phyloP scores from a whole-genome alignment of 2,329 filamentous ascomycete species.

The Decorospora gaudefroyi region DNA sequence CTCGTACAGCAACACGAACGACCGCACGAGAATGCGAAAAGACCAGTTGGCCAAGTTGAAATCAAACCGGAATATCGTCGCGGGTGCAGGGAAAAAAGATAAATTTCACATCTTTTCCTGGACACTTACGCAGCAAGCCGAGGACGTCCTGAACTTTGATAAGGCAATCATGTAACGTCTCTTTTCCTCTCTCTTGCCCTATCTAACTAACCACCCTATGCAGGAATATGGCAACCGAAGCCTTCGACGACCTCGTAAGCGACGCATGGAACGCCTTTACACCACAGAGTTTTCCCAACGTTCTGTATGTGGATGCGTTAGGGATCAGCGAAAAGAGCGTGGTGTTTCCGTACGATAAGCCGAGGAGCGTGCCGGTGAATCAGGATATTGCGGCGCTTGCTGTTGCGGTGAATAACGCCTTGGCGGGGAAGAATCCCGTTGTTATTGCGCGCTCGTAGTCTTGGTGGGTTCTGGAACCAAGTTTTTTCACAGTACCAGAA shows the following conservation, averaged over 20 bases:
- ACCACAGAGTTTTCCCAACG: slow-evolving; percentile 43
- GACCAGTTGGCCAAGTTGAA: slow-evolving; percentile 48
- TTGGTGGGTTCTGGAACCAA: too few species aligned
- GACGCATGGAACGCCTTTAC: slow-evolving; percentile 43
- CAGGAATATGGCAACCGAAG: slow-evolving; percentile 35
- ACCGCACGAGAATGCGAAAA: slow-evolving; percentile 36
- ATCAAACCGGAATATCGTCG: slow-evolving; percentile 36
- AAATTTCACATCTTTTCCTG: slow-evolving; percentile 46
- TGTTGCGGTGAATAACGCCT: slow-evolving; percentile 46
- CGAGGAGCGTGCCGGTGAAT: slow-evolving; percentile 26
- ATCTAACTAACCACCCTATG: neutral
- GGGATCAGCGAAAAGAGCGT: slow-evolving; percentile 42
- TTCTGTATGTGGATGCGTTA: slow-evolving; percentile 44
- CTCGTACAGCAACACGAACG: slow-evolving; percentile 46
- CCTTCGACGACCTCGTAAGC: slow-evolving; percentile 41
- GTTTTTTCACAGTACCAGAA: too few species aligned
- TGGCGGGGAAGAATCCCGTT: slow-evolving; percentile 36
- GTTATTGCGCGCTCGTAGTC: slow-evolving; percentile 27
- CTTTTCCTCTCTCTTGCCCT: too few species aligned
- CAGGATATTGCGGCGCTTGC: slow-evolving; percentile 41
- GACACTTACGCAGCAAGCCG: slow-evolving; percentile 44
- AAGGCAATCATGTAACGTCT: slow-evolving; percentile 37
- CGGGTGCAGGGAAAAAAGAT: slow-evolving; percentile 34
- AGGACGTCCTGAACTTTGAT: slow-evolving; percentile 42
- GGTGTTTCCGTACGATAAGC: slow-evolving; percentile 38